A percentile compares a stretch with the other conserved stretches of the same genome.
These are phyloP conservation scores for Acer saccharum DNA, from an alignment of 345 rosid genomes.

Conservation along the genomic window DNA sequence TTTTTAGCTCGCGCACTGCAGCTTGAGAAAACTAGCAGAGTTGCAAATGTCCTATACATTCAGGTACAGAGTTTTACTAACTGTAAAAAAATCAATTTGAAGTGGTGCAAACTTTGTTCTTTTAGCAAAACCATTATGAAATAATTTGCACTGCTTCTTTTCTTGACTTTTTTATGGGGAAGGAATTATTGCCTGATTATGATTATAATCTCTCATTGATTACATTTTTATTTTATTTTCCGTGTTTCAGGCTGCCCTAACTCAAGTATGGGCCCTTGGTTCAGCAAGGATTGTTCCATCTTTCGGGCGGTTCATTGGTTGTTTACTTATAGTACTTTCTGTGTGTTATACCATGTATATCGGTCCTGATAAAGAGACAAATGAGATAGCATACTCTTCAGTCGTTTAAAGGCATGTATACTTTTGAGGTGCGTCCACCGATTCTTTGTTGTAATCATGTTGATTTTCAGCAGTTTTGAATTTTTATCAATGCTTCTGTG, in stretches of 20 bases:
- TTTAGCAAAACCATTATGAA: not conserved
- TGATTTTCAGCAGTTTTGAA: slow-evolving; percentile 1
- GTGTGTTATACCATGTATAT: slow-evolving; percentile 57
- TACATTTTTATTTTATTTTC: not conserved
- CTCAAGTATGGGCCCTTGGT: slow-evolving; percentile 59
- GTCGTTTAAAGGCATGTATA: not conserved
- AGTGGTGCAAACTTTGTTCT: not conserved
- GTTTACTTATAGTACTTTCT: slow-evolving; percentile 69
- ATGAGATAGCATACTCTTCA: slow-evolving; percentile 21
- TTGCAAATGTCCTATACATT: slow-evolving; percentile 60
- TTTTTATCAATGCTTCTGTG: not conserved
- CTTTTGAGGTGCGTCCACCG: not conserved
- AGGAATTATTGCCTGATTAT: not conserved
- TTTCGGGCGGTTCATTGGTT: slow-evolving; percentile 67
- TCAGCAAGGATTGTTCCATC: slow-evolving; percentile 43
- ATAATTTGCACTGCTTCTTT: not conserved
- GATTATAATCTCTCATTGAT: not conserved
- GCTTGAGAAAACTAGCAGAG: slow-evolving; percentile 89
- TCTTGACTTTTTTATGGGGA: not conserved
- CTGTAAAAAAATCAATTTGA: not conserved
- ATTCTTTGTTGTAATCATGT: slow-evolving; percentile 10
- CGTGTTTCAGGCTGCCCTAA: slow-evolving; percentile 57
- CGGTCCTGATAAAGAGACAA: slow-evolving; percentile 75
- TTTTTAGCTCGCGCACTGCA: slow-evolving; percentile 83
- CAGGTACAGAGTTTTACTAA: slow-evolving; percentile 46